Percentiles rank a stretch among this genome's conserved stretches.
phyloP scores from a whole-genome alignment of 805 yeast genomes.

The Clavispora vitiphila region DNA sequence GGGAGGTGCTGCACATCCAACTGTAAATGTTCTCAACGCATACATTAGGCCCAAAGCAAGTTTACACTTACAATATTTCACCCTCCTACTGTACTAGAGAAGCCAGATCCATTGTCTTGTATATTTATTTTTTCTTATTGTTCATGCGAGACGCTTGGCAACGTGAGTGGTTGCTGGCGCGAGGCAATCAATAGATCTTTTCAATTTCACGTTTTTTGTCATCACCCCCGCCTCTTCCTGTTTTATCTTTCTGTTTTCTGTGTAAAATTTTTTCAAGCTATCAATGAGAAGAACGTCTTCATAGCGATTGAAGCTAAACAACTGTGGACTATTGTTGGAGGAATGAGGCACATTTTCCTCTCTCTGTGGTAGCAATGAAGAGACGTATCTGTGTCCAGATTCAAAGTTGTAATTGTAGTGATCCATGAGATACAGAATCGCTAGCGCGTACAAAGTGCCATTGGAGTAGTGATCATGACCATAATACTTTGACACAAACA shows the following conservation, averaged over 20 bases:
- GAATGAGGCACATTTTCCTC: not conserved
- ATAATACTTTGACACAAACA: slow-evolving; percentile 28
- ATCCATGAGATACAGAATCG: slow-evolving; percentile 38
- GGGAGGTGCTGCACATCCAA: not conserved
- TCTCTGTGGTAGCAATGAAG: slow-evolving; percentile 10
- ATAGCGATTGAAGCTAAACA: slow-evolving; percentile 27
- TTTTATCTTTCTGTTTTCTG: slow-evolving; percentile 31
- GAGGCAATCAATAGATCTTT: slow-evolving; percentile 15
- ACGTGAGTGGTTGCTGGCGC: slow-evolving; percentile 1
- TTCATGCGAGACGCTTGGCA: not conserved
- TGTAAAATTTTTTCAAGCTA: slow-evolving; percentile 32
- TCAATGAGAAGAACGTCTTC: slow-evolving; percentile 37
- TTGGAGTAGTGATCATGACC: slow-evolving; percentile 25
- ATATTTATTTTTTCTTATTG: slow-evolving; percentile 7
- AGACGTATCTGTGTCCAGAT: slow-evolving; percentile 23
- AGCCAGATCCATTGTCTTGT: not conserved
- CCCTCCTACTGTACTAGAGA: too few species aligned
- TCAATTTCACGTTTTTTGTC: slow-evolving; percentile 26
- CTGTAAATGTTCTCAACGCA: not conserved
- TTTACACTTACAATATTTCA: too few species aligned
- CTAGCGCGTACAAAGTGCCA: slow-evolving; percentile 18
- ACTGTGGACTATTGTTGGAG: not conserved
- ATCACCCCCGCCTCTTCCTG: slow-evolving; percentile 18
- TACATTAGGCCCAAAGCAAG: too few species aligned
- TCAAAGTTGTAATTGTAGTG: slow-evolving; percentile 30